Evolutionary conservation across 2,329 filamentous ascomycete species (phyloP).

Genomic region (Phialophora macrospora): DNA sequence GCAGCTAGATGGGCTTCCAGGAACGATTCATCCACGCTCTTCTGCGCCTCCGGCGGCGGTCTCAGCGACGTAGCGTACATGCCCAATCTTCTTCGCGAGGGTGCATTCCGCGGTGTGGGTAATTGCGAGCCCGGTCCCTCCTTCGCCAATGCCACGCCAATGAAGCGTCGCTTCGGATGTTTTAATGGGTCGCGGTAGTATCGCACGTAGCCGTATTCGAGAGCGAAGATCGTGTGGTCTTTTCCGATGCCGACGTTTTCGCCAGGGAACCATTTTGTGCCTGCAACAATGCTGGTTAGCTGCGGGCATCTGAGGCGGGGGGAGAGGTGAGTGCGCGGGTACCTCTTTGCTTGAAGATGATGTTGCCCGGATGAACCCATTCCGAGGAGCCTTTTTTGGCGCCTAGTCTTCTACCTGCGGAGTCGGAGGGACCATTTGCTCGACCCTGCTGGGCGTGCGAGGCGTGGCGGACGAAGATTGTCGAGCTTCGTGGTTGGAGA

Average conservation of each 20-base stretch:
- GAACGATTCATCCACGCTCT: slow-evolving; percentile 24
- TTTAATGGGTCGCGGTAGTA: slow-evolving; percentile 88
- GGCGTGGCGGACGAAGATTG: slow-evolving; percentile 60
- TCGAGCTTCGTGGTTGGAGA: slow-evolving; percentile 41
- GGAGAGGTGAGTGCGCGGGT: not conserved
- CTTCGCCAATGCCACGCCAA: slow-evolving; percentile 87
- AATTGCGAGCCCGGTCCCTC: slow-evolving; percentile 65
- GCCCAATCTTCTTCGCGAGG: slow-evolving; percentile 74
- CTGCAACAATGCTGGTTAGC: slow-evolving; percentile 44
- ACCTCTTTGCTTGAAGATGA: slow-evolving; percentile 89
- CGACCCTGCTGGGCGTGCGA: slow-evolving; percentile 69
- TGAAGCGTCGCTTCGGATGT: slow-evolving; percentile 89
- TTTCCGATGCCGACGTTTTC: slow-evolving; percentile 95
- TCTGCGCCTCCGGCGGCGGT: slow-evolving; percentile 37
- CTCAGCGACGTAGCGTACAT: slow-evolving; percentile 63
- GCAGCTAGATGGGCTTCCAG: slow-evolving; percentile 28
- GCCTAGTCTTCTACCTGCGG: slow-evolving; percentile 83
- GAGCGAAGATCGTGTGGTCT: slow-evolving; percentile 93
- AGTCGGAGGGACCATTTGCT: slow-evolving; percentile 72
- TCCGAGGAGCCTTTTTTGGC: slow-evolving; percentile 93
- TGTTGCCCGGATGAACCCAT: slow-evolving; percentile 93
- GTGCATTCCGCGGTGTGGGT: slow-evolving; percentile 74
- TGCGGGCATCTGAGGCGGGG: not conserved
- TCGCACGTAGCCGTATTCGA: slow-evolving; percentile 85
- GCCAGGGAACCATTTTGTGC: slow-evolving; percentile 90